Percentiles rank a stretch among this genome's conserved stretches.
phyloP scores from a whole-genome alignment of 2,329 filamentous ascomycete genomes.

The Pseudocercospora musae region DNA sequence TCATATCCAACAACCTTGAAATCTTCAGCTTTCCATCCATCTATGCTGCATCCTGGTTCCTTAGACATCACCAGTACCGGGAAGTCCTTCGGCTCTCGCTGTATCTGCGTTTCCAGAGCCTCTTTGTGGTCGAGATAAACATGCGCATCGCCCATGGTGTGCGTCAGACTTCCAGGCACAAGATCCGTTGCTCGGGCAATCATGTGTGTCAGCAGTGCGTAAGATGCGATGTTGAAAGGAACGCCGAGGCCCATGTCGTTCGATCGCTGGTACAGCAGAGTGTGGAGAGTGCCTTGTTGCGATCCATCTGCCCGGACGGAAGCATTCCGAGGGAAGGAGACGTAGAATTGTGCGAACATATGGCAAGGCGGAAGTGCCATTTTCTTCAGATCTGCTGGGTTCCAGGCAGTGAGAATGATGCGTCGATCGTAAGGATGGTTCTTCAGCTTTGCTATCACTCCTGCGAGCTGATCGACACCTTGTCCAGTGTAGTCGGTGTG shows the following conservation, averaged over 20 bases:
- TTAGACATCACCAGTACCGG: constrained; percentile 71
- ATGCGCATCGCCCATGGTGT: constrained; percentile 98
- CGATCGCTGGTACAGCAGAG: constrained; percentile 85
- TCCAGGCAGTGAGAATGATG: constrained; percentile 92
- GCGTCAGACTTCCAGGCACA: constrained; percentile 80
- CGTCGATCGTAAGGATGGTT: constrained; percentile 82
- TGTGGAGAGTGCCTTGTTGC: constrained; percentile 70
- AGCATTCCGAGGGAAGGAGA: constrained; percentile 61
- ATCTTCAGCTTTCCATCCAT: constrained; percentile 86
- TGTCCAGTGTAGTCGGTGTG: constrained; percentile 79
- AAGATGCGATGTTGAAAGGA: constrained; percentile 95
- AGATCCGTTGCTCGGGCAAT: constrained; percentile 82
- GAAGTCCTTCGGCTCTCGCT: constrained; percentile 75
- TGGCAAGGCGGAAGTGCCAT: constrained; percentile 95
- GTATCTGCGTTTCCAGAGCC: constrained; percentile 75
- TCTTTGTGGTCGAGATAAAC: constrained; percentile 92
- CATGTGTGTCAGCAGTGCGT: constrained; percentile 93
- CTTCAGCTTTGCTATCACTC: constrained; percentile 82
- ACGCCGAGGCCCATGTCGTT: constrained; percentile 98
- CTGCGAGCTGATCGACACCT: constrained; percentile 88
- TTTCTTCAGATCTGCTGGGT: constrained; percentile 75
- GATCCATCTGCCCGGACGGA: constrained; percentile 30
- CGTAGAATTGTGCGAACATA: constrained; percentile 97
- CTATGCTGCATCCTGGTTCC: constrained; percentile 69
- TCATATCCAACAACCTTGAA: constrained; percentile 85